Evolutionary conservation across 768 basidiomycete genomes (phyloP).

Genomic region (Mrakia frigida): DNA sequence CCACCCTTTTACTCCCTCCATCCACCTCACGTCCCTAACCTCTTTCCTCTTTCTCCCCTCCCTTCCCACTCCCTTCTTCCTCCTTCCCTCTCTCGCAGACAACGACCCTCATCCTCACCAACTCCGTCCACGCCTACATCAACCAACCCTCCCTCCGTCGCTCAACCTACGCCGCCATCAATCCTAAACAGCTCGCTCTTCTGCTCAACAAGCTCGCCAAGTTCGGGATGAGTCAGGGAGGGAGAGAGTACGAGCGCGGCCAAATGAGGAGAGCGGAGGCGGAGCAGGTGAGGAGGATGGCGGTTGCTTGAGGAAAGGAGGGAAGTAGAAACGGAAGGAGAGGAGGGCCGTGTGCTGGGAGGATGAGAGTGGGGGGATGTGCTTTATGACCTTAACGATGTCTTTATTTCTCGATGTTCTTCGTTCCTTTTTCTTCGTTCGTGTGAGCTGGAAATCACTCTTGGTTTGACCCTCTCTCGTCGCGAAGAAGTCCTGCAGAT

Average conservation of each 20-base stretch:
- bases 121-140: conserved; percentile 73
- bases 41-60: background rate
- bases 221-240: conserved; percentile 62
- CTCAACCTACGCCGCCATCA: conserved; percentile 40
- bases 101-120: conserved; percentile 58
- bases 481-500: too few relatives aligned
- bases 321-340: conserved; percentile 61
- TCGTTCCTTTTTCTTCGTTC: too few relatives aligned
- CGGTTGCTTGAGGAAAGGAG: conserved; percentile 66
- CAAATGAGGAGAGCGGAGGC: conserved; percentile 51
- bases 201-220: conserved; percentile 73
- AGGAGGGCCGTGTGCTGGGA: too few relatives aligned
- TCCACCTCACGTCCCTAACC: conserved; percentile 46
- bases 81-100: conserved; percentile 35
- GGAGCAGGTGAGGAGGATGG: conserved; percentile 26
- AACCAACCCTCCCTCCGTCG: conserved; percentile 56
- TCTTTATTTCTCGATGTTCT: too few relatives aligned
- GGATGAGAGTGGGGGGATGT: too few relatives aligned
- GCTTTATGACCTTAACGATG: too few relatives aligned
- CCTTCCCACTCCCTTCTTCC: too few relatives aligned
- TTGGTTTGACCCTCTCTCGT: too few relatives aligned
- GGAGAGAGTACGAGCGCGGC: conserved; percentile 64
- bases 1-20: conserved; percentile 3
- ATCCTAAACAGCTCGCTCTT: conserved; percentile 57
- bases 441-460: too few relatives aligned